A percentile compares a stretch with the other conserved stretches of the same genome.
Evolutionary conservation across 1,139 yeast species (phyloP).

Genomic region (Keqinozyma sinolaborantium): DNA sequence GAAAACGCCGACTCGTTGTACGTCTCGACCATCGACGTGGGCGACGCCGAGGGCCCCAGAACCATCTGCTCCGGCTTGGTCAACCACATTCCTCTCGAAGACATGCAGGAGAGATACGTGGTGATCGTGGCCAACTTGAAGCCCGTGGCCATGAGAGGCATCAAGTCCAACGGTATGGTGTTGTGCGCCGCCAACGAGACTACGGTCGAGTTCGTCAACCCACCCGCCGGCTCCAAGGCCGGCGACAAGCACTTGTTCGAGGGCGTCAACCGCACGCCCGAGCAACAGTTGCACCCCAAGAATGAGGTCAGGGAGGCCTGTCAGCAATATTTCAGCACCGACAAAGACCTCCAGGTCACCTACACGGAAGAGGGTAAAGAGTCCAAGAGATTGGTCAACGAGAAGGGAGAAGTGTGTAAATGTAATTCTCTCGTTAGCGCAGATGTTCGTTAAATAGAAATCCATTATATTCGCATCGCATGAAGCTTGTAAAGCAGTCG

Average conservation of each 20-base stretch:
- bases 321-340: conserved; percentile 88
- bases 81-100: conserved; percentile 43
- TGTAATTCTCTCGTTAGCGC: conserved; percentile 67
- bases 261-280: conserved; percentile 84
- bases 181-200: conserved; percentile 79
- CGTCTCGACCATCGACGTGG: conserved; percentile 94
- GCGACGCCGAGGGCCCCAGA: conserved; percentile 95
- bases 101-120: conserved; percentile 46
- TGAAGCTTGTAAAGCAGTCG: conserved; percentile 12
- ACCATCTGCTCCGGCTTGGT: conserved; percentile 93
- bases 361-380: conserved; percentile 81
- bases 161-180: conserved; percentile 95
- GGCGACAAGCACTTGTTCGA: conserved; percentile 97
- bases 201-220: conserved; percentile 85
- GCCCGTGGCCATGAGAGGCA: conserved; percentile 74
- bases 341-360: conserved; percentile 69
- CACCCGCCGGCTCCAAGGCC: conserved; percentile 91
- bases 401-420: conserved; percentile 69
- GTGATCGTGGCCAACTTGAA: conserved; percentile 59
- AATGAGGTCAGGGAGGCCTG: conserved; percentile 96
- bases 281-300: conserved; percentile 93
- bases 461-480: conserved; percentile 1
- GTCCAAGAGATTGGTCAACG: conserved; percentile 73
- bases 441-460: conserved; percentile 53
- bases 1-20: conserved; percentile 97